These are phyloP conservation scores for Panicum miliaceum DNA, from an alignment of 176 grass and related monocot genomes.

Conservation along the genomic window DNA sequence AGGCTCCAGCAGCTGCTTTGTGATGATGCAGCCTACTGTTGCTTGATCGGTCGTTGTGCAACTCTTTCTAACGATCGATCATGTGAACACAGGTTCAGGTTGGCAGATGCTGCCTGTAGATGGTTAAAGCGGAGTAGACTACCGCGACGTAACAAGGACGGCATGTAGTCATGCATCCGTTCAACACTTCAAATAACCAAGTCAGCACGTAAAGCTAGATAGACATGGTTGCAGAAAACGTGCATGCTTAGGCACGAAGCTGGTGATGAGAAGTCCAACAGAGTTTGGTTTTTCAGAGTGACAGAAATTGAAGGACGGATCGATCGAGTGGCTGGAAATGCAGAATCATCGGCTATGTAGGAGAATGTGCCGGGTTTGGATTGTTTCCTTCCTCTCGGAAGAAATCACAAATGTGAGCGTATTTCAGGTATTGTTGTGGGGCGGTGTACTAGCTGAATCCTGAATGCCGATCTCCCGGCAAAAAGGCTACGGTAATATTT, in stretches of 20 bases:
- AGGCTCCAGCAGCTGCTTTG: not conserved
- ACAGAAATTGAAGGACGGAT: not conserved
- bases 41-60: not conserved
- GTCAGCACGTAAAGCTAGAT: not conserved
- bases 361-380: not conserved
- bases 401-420: not conserved
- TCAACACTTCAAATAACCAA: not conserved
- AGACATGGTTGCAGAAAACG: not conserved
- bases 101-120: not conserved
- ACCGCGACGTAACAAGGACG: not conserved
- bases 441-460: not conserved
- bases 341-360: not conserved
- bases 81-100: not conserved
- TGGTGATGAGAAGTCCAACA: not conserved
- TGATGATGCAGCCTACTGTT: not conserved
- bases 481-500: not conserved
- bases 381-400: not conserved
- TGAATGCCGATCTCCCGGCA: not conserved
- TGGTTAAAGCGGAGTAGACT: conserved; percentile 12
- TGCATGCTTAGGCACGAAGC: conserved; percentile 8
- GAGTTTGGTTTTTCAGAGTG: not conserved
- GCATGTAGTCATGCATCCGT: not conserved
- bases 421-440: not conserved
- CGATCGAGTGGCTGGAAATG: not conserved
- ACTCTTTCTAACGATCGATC: not conserved